Percentiles rank a stretch among this genome's conserved stretches.
Evolutionary conservation across 2,329 filamentous ascomycete genomes (phyloP).

Genomic region (Phoma sp.): DNA sequence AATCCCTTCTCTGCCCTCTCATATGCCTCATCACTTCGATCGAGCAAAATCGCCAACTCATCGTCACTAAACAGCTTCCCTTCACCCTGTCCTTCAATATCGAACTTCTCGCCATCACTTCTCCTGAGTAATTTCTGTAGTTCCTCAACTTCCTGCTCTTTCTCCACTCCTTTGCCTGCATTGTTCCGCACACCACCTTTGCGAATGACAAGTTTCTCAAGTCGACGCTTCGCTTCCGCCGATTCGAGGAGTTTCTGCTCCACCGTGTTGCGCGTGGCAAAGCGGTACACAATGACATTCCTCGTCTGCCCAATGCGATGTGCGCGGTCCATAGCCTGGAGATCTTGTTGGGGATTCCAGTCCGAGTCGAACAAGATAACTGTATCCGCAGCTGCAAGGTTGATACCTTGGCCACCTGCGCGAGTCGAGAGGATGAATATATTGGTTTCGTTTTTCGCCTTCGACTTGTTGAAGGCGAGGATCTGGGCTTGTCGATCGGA

Average conservation of each 20-base stretch:
- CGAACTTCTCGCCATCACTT: slow-evolving; percentile 75
- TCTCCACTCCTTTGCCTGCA: slow-evolving; percentile 57
- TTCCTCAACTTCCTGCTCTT: slow-evolving; percentile 57
- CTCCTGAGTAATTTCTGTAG: slow-evolving; percentile 54
- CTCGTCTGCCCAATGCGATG: slow-evolving; percentile 93
- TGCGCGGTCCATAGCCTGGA: slow-evolving; percentile 94
- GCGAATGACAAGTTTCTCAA: slow-evolving; percentile 95
- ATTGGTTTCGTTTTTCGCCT: slow-evolving; percentile 51
- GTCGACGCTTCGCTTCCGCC: slow-evolving; percentile 86
- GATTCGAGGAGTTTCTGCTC: slow-evolving; percentile 87
- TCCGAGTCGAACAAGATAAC: slow-evolving; percentile 90
- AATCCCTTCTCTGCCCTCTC: slow-evolving; percentile 78
- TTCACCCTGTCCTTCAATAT: slow-evolving; percentile 62
- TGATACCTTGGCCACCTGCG: slow-evolving; percentile 94
- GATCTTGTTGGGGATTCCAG: slow-evolving; percentile 96
- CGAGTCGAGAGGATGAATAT: slow-evolving; percentile 90
- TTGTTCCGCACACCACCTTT: slow-evolving; percentile 74
- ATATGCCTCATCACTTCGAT: slow-evolving; percentile 73
- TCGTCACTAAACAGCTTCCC: slow-evolving; percentile 74
- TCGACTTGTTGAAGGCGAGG: slow-evolving; percentile 55
- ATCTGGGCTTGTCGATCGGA: slow-evolving; percentile 59
- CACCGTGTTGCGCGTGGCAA: slow-evolving; percentile 91
- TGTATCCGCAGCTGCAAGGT: slow-evolving; percentile 88
- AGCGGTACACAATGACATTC: slow-evolving; percentile 90
- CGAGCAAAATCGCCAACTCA: slow-evolving; percentile 80